Base-by-base conservation (phyloP, 495 filamentous ascomycete genomes). In the Poronia punctata region DNA sequence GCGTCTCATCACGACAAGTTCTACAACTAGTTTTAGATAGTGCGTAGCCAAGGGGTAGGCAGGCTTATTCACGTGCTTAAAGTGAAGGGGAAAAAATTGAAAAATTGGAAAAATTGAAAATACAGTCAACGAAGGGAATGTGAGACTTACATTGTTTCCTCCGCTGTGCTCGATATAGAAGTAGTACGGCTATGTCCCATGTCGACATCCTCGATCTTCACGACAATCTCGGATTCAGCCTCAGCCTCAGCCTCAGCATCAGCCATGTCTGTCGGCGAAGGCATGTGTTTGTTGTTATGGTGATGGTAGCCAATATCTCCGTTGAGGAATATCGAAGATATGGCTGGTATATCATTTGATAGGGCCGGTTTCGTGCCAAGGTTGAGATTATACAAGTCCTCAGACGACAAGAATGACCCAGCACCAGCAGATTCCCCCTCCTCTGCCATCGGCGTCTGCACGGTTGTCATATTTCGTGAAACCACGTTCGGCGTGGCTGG, bases 191-290 rank as follows among this genome's bases (percentile, higher is more conserved):
- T 40, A 28, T 40, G 45, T 4, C 47, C 49, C 27, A 42, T 21
- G 23, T 56, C 55, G 36, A 47, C 45, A 10, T 42, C 44, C 19
- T 51, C 52, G 49, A 56, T 40, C 30, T 46, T 53, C 14, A 59
- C 52, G 20, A 56, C 38, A n/a, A 56, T 53, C 45, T 59, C 52
- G 20, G 55, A 49, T 51, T 55, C 46, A 6, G 52, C 45, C 38
- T 33, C 38, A n/a, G 53, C 51, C 45, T 59, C 52, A 21, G 55
- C 46, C 49, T 55, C 46, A 6, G 52, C 45, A 38, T 33, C 38
- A 9, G 55, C 40, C 6, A 50, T 51, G 21, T 53, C 55, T 30
- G 48, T 48, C 5, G 48, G 50, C 1, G 38, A 29, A 23, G 55
- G 46, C 32, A 38, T 35, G 16, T 29, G 35, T 31, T 33, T 19